A percentile compares a stretch with the other conserved stretches of the same genome.
Conservation (phyloP, 2,329 filamentous ascomycete genomes). For the Trichoderma brevicompactum region DNA sequence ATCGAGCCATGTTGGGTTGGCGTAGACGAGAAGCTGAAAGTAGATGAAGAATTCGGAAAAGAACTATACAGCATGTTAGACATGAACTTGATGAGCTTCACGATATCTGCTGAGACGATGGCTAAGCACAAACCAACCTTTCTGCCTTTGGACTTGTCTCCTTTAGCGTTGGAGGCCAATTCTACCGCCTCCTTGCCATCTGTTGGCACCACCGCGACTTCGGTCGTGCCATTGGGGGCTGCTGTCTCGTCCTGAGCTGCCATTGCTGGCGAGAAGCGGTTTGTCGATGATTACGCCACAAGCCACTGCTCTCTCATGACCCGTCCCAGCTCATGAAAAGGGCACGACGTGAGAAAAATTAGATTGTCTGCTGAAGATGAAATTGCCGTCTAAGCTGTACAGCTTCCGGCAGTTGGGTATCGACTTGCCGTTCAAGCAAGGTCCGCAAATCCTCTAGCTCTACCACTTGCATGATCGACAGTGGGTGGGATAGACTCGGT, state of each 20-base stretch:
- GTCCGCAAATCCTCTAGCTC: conserved; percentile 9
- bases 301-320: conserved; percentile 18
- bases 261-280: conserved; percentile 12
- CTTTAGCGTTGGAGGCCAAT: neutral
- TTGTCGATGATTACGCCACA: conserved; percentile 12
- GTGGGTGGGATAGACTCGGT: neutral
- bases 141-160: neutral
- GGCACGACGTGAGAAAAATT: neutral
- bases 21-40: conserved; percentile 52
- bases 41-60: conserved; percentile 37
- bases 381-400: neutral
- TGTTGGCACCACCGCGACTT: neutral
- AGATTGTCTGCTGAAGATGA: neutral
- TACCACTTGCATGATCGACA: conserved; percentile 12
- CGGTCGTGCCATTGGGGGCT: conserved; percentile 7
- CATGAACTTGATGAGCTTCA: neutral
- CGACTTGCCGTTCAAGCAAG: neutral
- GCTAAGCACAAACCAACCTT: neutral
- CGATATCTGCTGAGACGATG: neutral
- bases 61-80: neutral
- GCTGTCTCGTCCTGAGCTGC: conserved; percentile 9
- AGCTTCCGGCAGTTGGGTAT: conserved; percentile 8
- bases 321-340: neutral
- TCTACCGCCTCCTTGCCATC: neutral
- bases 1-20: conserved; percentile 50